Evolutionary conservation across 1,284 basidiomycete genomes (phyloP).

Genomic region (Pseudozyma pruni): DNA sequence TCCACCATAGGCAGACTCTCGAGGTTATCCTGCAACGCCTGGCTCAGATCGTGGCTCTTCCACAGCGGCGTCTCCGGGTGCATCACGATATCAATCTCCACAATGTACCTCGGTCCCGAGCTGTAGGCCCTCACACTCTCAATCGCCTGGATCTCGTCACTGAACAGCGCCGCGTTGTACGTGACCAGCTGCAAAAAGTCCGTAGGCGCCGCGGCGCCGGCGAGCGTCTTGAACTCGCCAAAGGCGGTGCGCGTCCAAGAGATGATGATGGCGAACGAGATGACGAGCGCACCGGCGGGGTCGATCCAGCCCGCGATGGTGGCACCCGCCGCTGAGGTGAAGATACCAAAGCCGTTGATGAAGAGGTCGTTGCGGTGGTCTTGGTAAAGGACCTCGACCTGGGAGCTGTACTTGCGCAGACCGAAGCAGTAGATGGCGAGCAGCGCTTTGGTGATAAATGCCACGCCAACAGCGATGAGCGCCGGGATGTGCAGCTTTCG

Average conservation of each 20-base stretch:
- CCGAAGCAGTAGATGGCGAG: constrained; percentile 88
- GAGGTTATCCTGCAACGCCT: constrained; percentile 91
- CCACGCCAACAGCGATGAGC: constrained; percentile 82
- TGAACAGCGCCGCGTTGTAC: constrained; percentile 79
- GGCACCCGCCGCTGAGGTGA: constrained; percentile 89
- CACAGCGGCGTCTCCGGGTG: constrained; percentile 85
- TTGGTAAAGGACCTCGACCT: constrained; percentile 93
- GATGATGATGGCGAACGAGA: constrained; percentile 81
- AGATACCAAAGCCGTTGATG: constrained; percentile 75
- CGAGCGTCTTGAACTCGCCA: constrained; percentile 83
- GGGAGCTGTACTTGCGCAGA: constrained; percentile 81
- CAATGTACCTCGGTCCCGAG: constrained; percentile 79
- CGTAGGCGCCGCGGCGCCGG: constrained; percentile 88
- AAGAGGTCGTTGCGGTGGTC: constrained; percentile 82
- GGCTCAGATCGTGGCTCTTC: constrained; percentile 91
- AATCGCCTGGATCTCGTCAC: constrained; percentile 82
- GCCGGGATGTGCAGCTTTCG: constrained; percentile 83
- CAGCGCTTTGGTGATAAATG: constrained; percentile 83
- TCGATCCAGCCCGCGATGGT: constrained; percentile 87
- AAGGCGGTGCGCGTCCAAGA: constrained; percentile 74
- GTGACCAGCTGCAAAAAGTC: constrained; percentile 90
- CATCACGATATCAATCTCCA: constrained; percentile 96
- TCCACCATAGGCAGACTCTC: constrained; percentile 91
- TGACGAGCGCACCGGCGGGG: constrained; percentile 78
- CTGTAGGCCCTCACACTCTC: constrained; percentile 74